Conservation (phyloP, 1,284 basidiomycete genomes). For the Malassezia equina region DNA sequence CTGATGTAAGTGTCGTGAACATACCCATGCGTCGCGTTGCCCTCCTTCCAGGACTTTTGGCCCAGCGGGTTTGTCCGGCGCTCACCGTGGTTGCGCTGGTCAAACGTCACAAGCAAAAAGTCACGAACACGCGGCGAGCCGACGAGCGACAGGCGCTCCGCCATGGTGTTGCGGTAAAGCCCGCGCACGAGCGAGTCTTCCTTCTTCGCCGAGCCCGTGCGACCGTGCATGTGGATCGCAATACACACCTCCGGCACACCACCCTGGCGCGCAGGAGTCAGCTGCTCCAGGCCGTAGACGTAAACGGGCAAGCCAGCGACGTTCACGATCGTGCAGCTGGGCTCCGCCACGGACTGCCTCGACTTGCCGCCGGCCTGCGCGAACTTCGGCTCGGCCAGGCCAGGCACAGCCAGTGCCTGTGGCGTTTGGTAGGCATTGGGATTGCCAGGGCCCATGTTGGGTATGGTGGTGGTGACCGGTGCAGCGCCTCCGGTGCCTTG, state of each 20-base stretch:
- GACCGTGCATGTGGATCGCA: conserved; percentile 40
- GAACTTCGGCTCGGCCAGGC: neutral
- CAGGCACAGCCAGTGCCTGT: neutral
- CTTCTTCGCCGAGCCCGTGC: conserved; percentile 31
- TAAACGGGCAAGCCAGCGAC: conserved; percentile 38
- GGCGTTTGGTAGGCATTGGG: neutral
- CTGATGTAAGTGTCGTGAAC: conserved; percentile 15
- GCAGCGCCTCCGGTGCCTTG: neutral
- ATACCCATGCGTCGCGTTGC: conserved; percentile 31
- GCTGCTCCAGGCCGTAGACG: conserved; percentile 37
- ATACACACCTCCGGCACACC: conserved; percentile 31
- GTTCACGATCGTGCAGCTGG: conserved; percentile 21
- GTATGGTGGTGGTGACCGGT: neutral
- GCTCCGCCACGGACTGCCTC: neutral
- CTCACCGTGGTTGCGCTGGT: conserved; percentile 49
- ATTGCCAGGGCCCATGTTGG: neutral
- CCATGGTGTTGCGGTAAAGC: conserved; percentile 27
- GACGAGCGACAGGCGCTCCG: conserved; percentile 14
- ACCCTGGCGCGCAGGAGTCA: conserved; percentile 19
- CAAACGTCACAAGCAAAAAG: conserved; percentile 46
- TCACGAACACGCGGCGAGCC: conserved; percentile 23
- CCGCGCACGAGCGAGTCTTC: conserved; percentile 37
- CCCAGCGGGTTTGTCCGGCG: conserved; percentile 35
- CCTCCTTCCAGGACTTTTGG: conserved; percentile 47
- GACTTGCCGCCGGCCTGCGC: neutral